These are phyloP conservation scores for Punica granatum DNA, from an alignment of 345 rosid genomes.

Conservation along the genomic window DNA sequence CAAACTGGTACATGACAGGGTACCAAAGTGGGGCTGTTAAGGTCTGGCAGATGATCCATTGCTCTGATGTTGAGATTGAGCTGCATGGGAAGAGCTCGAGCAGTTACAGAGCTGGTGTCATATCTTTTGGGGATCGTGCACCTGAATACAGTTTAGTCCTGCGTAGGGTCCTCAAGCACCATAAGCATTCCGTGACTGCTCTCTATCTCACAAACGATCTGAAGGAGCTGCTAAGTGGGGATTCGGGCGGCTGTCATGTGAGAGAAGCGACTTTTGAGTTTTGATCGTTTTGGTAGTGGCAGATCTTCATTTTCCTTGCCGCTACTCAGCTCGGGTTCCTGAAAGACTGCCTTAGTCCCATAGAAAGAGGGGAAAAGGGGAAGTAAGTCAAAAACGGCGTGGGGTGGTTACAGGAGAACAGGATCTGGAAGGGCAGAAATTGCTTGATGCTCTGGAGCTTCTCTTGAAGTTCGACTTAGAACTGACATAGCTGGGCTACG, in stretches of 20 bases:
- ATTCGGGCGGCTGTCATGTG: slow-evolving; percentile 67
- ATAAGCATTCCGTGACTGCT: slow-evolving; percentile 83
- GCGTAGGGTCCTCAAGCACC: slow-evolving; percentile 75
- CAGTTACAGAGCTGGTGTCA: slow-evolving; percentile 41
- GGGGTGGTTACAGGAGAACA: neutral
- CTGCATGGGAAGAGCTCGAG: slow-evolving; percentile 24
- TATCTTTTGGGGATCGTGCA: slow-evolving; percentile 48
- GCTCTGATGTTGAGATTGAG: slow-evolving; percentile 45
- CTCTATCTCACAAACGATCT: slow-evolving; percentile 67
- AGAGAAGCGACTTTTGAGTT: neutral
- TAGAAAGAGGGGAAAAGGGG: neutral
- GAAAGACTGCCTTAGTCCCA: neutral
- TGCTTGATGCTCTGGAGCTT: neutral
- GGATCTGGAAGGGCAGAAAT: neutral
- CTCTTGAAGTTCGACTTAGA: neutral
- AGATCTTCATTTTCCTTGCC: neutral
- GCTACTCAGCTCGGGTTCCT: neutral
- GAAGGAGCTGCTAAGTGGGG: slow-evolving; percentile 94
- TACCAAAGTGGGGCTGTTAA: slow-evolving; percentile 98
- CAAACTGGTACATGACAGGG: slow-evolving; percentile 92
- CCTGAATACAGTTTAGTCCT: slow-evolving; percentile 85
- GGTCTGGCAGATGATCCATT: slow-evolving; percentile 93
- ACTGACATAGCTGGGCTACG: neutral
- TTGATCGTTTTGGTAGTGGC: neutral
- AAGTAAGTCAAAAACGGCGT: neutral